phyloP scores from a whole-genome alignment of 371 early-diverging fungal genomes.

The Saksenaea vasiformis region DNA sequence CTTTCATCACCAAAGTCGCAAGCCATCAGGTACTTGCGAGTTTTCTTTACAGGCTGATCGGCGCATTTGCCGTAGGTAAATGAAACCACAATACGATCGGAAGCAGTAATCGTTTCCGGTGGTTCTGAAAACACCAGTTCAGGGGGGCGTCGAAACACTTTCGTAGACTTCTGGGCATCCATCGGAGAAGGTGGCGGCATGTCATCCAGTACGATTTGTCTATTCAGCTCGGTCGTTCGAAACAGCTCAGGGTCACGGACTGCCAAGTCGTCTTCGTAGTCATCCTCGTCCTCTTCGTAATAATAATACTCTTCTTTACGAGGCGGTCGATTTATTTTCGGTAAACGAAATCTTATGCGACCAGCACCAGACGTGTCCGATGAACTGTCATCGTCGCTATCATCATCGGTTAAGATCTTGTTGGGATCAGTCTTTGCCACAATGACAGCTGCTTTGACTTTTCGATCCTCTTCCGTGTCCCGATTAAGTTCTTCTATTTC shows the following conservation, averaged over 20 bases:
- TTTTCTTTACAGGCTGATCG: conserved; percentile 13
- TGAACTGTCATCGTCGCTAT: conserved; percentile 30
- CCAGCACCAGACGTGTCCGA: conserved; percentile 21
- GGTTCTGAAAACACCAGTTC: conserved; percentile 44
- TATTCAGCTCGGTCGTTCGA: conserved; percentile 47
- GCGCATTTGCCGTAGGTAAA: conserved; percentile 39
- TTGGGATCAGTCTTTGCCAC: conserved; percentile 49
- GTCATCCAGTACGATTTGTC: conserved; percentile 40
- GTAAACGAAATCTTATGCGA: conserved; percentile 1
- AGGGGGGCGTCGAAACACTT: conserved; percentile 22
- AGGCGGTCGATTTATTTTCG: conserved; percentile 5
- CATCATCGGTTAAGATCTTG: conserved; percentile 31
- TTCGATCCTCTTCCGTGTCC: conserved; percentile 44
- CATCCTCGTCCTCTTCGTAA: conserved; percentile 43
- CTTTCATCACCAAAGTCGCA: conserved; percentile 50
- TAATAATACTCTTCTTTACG: conserved; percentile 14
- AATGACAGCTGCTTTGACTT: conserved; percentile 48
- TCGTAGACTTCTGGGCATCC: conserved; percentile 12
- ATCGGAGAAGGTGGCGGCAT: conserved; percentile 19
- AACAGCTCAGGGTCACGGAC: conserved; percentile 56
- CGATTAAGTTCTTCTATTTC: conserved; percentile 49
- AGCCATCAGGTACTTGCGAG: conserved; percentile 42
- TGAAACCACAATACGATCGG: conserved; percentile 39
- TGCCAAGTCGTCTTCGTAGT: conserved; percentile 46
- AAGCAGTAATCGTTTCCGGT: conserved; percentile 27